These are phyloP conservation scores for Cyberlindnera galapagoensis DNA, from an alignment of 805 yeast genomes.

Conservation along the genomic window DNA sequence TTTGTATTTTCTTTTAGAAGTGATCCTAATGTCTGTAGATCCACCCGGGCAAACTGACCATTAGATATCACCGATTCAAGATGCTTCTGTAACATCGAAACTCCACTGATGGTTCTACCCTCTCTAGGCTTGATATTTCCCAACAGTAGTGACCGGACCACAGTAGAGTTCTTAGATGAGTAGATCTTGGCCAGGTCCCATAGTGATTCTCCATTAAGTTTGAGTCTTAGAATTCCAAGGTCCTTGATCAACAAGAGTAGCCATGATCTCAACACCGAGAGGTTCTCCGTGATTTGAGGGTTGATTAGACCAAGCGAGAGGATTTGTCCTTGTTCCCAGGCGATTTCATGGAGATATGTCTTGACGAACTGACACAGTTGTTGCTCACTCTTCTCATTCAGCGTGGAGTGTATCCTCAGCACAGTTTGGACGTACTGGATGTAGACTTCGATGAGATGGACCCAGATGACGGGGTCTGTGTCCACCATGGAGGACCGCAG, in stretches of 20 bases:
- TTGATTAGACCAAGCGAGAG: conserved; percentile 69
- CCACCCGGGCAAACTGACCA: conserved; percentile 17
- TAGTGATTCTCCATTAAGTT: conserved; percentile 49
- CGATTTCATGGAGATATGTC: conserved; percentile 52
- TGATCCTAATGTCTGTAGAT: conserved; percentile 12
- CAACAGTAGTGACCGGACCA: conserved; percentile 47
- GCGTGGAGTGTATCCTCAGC: conserved; percentile 29
- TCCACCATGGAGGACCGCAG: conserved; percentile 72
- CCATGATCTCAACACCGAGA: conserved; percentile 37
- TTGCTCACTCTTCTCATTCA: conserved; percentile 50
- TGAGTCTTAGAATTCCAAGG: conserved; percentile 50
- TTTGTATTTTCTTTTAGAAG: conserved; percentile 8
- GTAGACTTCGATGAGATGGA: conserved; percentile 60
- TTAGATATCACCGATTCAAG: conserved; percentile 37
- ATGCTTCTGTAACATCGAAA: conserved; percentile 44
- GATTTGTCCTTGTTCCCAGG: conserved; percentile 53
- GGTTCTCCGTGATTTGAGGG: conserved; percentile 55
- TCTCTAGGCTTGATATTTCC: conserved; percentile 35
- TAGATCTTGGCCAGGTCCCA: conserved; percentile 64
- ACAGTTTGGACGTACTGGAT: conserved; percentile 40
- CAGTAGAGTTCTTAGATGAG: conserved; percentile 33
- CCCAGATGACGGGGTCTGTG: conserved; percentile 82
- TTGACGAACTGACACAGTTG: conserved; percentile 52
- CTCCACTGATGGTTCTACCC: conserved; percentile 27
- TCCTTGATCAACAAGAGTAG: conserved; percentile 41